Evolutionary conservation across 2,329 filamentous ascomycete species (phyloP).

Genomic region (Cryphonectria radicalis): DNA sequence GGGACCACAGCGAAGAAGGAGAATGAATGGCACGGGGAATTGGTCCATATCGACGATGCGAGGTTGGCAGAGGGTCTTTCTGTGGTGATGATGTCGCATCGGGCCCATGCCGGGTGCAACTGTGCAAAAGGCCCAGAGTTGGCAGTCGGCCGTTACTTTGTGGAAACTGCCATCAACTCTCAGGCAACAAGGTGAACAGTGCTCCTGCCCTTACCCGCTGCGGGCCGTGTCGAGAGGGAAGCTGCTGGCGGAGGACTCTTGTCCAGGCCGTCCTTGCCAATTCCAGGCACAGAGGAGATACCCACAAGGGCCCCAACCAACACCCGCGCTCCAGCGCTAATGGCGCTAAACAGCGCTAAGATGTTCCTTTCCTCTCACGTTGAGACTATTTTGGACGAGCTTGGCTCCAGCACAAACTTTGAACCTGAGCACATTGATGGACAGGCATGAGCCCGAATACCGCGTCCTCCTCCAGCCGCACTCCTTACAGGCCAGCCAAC

Average conservation of each 20-base stretch:
- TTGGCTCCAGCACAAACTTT: background rate
- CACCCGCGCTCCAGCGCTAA: background rate
- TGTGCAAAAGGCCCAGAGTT: background rate
- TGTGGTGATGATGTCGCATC: background rate
- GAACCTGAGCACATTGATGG: background rate
- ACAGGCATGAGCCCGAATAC: background rate
- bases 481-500: background rate
- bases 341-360: conserved; percentile 9
- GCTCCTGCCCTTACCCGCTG: background rate
- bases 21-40: background rate
- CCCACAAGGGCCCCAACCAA: background rate
- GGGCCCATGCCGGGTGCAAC: background rate
- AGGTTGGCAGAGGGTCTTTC: background rate
- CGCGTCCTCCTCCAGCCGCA: background rate
- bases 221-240: conserved; percentile 1
- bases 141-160: background rate
- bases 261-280: background rate
- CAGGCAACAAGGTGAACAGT: conserved; percentile 1
- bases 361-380: background rate
- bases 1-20: background rate
- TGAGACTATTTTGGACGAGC: conserved; percentile 9
- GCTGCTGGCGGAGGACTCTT: background rate
- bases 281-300: background rate
- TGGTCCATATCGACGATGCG: background rate
- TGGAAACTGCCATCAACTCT: background rate